Base-by-base conservation (phyloP, 352 stramenopile genomes). In the Globisporangium heterothallicum region DNA sequence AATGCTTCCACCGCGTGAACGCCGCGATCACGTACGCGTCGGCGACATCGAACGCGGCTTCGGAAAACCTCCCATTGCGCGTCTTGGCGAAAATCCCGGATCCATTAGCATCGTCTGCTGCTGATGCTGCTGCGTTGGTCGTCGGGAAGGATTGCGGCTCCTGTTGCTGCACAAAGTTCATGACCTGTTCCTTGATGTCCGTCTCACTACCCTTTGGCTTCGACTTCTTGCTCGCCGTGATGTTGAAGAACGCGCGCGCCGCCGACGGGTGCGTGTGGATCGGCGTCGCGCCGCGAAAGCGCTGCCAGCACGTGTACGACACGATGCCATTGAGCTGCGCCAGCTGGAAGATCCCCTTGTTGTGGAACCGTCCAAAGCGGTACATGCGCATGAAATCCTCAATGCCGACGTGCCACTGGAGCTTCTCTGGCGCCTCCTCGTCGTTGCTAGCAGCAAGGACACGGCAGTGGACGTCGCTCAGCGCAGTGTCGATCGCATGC, bases 371-470 rank as follows among this genome's bases (percentile, higher is more conserved):
- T 0, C 84, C 84, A 16, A 77, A 74, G 50, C 72, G 68, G 62
- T 87, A 94, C 72, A 86, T 87, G 45, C 81, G 74, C 72, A 94
- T 79, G 53, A 92, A 94, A 34, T 86, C 84, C 65, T 94, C 84
- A 47, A 94, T 86, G 46, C 84, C 84, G 34, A 94, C 79, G 45
- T 65, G 46, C 84, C 84, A 94, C 42, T 40, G 18, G 6, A 45
- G 22, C 38, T 70, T 43, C 2, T 40, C 10, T 21, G 21, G 4
- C 29, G 54, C 12, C 27, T 52, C 19, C 10, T 57, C 40, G 4
- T 25, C 50, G 29, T 16, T 68, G 45, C 14, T 4, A 6, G 1
- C 34, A 3, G 29, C 26, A 14, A 22, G 19, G 36, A 70, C 50
- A 19, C 56, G 56, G 2, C 40, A 27, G 12, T 72, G 61, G 9